Percentiles rank a stretch among this genome's conserved stretches.
Conservation (phyloP, 306 rosid species). For the Cucurbita moschata region DNA sequence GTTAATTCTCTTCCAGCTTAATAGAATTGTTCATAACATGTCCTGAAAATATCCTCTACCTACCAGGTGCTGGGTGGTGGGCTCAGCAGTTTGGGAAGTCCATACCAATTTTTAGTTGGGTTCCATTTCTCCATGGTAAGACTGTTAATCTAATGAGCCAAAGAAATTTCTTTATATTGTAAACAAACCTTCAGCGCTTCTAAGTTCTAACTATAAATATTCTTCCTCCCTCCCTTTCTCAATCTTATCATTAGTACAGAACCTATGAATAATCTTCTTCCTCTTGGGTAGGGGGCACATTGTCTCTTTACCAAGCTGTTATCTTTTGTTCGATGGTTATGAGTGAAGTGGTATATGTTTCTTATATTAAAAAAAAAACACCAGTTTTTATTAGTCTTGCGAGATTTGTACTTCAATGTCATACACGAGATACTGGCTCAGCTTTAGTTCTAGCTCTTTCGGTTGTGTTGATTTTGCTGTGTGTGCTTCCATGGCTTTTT, state of each 20-base stretch:
- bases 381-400: neutral
- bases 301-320: no score
- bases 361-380: no score
- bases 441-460: neutral
- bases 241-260: no score
- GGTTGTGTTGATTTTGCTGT: neutral
- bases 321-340: no score
- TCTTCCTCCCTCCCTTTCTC: neutral
- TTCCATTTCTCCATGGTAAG: constrained; percentile 58
- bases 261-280: no score
- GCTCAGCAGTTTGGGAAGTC: constrained; percentile 59
- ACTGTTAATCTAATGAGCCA: neutral
- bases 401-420: neutral
- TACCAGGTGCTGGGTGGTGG: constrained; percentile 96
- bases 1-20: neutral
- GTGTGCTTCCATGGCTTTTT: neutral
- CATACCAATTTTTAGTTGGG: constrained; percentile 64
- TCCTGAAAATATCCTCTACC: neutral
- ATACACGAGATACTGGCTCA: neutral
- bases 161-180: neutral
- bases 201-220: neutral
- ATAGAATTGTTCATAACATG: neutral
- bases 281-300: no score
- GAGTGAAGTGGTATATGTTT: no score
- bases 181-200: neutral